A percentile compares a stretch with the other conserved stretches of the same genome.
phyloP scores from a whole-genome alignment of 192 early-diverging fungal genomes.

The Linderina pennispora region DNA sequence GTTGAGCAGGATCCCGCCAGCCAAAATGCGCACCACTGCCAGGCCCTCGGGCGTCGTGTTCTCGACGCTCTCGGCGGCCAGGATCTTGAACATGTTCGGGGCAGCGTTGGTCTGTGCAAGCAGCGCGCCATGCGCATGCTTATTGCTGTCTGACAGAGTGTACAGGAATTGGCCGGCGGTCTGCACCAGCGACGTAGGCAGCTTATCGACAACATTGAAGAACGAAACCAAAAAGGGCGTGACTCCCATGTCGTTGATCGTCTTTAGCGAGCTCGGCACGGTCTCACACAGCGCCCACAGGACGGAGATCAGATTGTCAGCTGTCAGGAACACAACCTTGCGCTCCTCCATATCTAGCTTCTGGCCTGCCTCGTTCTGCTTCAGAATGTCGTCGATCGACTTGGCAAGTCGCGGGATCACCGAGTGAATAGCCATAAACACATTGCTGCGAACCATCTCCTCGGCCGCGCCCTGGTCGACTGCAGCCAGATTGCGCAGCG shows the following conservation, averaged over 20 bases:
- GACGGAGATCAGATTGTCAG: constrained; percentile 40
- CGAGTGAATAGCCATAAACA: constrained; percentile 23
- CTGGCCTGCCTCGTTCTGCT: constrained; percentile 23
- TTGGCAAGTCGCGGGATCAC: constrained; percentile 36
- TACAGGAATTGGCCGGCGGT: constrained; percentile 69
- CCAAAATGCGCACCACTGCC: constrained; percentile 60
- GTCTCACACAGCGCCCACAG: constrained; percentile 56
- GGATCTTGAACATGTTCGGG: constrained; percentile 44
- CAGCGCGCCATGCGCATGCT: constrained; percentile 52
- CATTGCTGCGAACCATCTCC: constrained; percentile 37
- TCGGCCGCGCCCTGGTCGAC: constrained; percentile 39
- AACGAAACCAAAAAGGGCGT: constrained; percentile 65
- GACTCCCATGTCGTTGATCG: constrained; percentile 60
- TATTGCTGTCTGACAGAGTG: constrained; percentile 77
- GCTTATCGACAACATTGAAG: constrained; percentile 42
- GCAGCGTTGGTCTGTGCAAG: constrained; percentile 51
- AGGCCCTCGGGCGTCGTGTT: constrained; percentile 39
- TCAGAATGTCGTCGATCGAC: constrained; percentile 38
- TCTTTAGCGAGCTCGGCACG: constrained; percentile 58
- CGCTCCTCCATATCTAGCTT: constrained; percentile 32
- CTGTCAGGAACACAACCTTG: constrained; percentile 43
- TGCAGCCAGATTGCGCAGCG: constrained; percentile 49
- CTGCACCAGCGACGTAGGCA: constrained; percentile 34
- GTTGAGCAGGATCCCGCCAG: constrained; percentile 57
- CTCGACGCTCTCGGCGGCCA: constrained; percentile 17